Conservation (phyloP, 257 asterid species). For the Leonotis leonurus region DNA sequence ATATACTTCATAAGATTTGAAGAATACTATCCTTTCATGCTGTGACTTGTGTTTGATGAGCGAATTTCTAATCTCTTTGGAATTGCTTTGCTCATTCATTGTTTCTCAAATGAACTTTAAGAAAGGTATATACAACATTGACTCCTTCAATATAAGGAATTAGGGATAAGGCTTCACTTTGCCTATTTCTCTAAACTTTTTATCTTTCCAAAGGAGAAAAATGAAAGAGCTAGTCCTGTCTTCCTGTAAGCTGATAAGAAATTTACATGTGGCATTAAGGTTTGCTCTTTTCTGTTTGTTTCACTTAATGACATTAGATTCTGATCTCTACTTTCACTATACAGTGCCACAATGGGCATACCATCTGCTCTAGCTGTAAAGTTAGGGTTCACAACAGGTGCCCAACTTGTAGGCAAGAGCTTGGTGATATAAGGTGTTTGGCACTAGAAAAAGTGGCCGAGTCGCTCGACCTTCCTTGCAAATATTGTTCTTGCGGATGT, state of each 20-base stretch:
- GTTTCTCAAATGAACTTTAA: neutral
- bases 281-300: neutral
- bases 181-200: neutral
- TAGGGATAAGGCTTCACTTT: neutral
- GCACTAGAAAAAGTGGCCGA: constrained; percentile 56
- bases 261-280: neutral
- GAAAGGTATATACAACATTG: neutral
- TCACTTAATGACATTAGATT: neutral
- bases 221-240: neutral
- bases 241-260: neutral
- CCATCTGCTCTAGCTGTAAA: constrained; percentile 52
- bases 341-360: constrained; percentile 62
- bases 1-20: neutral
- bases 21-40: neutral
- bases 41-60: neutral
- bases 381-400: constrained; percentile 46
- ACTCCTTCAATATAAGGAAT: neutral
- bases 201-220: neutral
- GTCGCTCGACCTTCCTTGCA: constrained; percentile 52
- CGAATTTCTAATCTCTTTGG: neutral
- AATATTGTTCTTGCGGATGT: constrained; percentile 35
- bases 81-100: neutral
- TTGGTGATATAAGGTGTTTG: constrained; percentile 52
- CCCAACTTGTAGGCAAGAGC: constrained; percentile 58
- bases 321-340: neutral